Evolutionary conservation across 192 early-diverging fungal genomes (phyloP).

Genomic region (Chytriomyces confervae): DNA sequence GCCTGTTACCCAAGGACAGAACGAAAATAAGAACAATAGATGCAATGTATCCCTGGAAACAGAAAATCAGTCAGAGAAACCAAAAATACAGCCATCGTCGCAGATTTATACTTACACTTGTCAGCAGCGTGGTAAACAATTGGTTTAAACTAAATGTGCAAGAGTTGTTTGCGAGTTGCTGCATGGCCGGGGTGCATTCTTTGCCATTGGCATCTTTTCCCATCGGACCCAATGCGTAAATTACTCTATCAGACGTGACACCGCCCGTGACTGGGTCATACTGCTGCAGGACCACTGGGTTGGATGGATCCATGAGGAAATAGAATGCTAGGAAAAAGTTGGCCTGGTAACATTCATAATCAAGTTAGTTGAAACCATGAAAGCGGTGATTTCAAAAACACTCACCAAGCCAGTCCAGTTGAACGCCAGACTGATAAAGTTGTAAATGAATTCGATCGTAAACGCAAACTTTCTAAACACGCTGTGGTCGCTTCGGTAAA

Average conservation of each 20-base stretch:
- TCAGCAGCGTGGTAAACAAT: conserved; percentile 54
- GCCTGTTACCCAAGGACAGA: conserved; percentile 55
- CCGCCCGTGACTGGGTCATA: conserved; percentile 14
- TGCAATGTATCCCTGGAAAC: conserved; percentile 37
- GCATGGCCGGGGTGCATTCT: background rate
- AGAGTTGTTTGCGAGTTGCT: conserved; percentile 15
- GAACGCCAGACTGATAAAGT: conserved; percentile 68
- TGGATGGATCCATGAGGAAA: conserved; percentile 48
- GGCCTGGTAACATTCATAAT: conserved; percentile 31
- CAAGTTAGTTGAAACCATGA: conserved; percentile 1
- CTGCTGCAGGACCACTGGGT: conserved; percentile 29
- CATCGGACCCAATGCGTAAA: conserved; percentile 37
- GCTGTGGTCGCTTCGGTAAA: conserved; percentile 71
- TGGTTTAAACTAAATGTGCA: conserved; percentile 49
- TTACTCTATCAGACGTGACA: background rate
- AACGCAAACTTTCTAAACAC: conserved; percentile 71
- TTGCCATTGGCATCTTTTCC: background rate
- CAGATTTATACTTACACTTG: conserved; percentile 22
- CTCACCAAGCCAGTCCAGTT: conserved; percentile 43
- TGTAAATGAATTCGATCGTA: conserved; percentile 66
- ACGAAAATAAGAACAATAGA: conserved; percentile 49
- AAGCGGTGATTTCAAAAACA: background rate
- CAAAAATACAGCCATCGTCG: background rate
- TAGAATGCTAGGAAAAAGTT: conserved; percentile 64
- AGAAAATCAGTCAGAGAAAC: no score